These are phyloP conservation scores for Apiotrichum brassicae DNA, from an alignment of 1,284 basidiomycete species.

Conservation along the genomic window DNA sequence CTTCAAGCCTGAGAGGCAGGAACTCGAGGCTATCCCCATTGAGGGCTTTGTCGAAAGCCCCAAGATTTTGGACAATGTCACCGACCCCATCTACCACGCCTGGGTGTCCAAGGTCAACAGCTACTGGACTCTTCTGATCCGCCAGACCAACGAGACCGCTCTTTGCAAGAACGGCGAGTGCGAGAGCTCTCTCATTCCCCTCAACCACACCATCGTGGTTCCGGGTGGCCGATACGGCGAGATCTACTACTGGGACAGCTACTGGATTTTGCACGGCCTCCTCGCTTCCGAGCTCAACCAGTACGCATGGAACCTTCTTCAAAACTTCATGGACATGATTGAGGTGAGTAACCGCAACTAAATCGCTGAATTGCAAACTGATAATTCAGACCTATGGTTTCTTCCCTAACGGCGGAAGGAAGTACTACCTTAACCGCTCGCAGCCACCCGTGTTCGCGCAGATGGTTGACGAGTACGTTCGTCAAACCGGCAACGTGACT, in stretches of 20 bases:
- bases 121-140: constrained; percentile 73
- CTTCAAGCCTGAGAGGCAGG: constrained; percentile 70
- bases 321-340: constrained; percentile 91
- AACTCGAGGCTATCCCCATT: constrained; percentile 62
- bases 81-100: constrained; percentile 62
- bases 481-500: constrained; percentile 56
- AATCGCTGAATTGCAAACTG: too few species aligned
- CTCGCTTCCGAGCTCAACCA: constrained; percentile 68
- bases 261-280: constrained; percentile 79
- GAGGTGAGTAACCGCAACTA: constrained; percentile 45
- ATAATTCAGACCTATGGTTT: constrained; percentile 55
- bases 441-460: constrained; percentile 82
- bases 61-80: constrained; percentile 63
- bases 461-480: constrained; percentile 64
- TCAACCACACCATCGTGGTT: constrained; percentile 84
- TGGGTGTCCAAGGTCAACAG: constrained; percentile 72
- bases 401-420: constrained; percentile 79
- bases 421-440: constrained; percentile 66
- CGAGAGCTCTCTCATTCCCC: constrained; percentile 74
- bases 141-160: constrained; percentile 60
- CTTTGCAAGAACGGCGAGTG: constrained; percentile 60
- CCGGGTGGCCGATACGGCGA: constrained; percentile 70
- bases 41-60: constrained; percentile 59
- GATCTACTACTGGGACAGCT: constrained; percentile 47
- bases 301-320: constrained; percentile 67